Percentiles rank a stretch among this genome's conserved stretches.
Evolutionary conservation across 768 basidiomycete species (phyloP).

Genomic region (Tephrocybe sp.): DNA sequence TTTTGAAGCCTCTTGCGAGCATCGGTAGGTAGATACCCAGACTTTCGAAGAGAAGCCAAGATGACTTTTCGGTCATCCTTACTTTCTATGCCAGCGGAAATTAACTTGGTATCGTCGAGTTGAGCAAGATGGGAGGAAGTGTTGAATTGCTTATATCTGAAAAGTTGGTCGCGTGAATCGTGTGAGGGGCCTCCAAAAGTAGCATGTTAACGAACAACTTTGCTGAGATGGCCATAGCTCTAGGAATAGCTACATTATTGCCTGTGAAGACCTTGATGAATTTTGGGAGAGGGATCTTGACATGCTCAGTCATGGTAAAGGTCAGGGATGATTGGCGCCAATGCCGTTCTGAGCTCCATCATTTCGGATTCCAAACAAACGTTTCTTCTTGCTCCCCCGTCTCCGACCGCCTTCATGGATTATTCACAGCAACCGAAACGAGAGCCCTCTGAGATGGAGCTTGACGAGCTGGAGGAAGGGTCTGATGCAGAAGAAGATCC

Average conservation of each 20-base stretch:
- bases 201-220: conserved; percentile 51
- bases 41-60: conserved; percentile 58
- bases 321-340: not conserved
- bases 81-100: conserved; percentile 52
- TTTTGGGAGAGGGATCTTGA: conserved; percentile 57
- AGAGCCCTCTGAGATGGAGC: conserved; percentile 30
- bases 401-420: conserved; percentile 2
- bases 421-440: conserved; percentile 8
- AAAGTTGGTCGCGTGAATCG: conserved; percentile 3
- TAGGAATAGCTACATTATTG: conserved; percentile 52
- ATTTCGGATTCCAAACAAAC: no score
- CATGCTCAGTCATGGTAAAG: conserved; percentile 21
- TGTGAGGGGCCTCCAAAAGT: not conserved
- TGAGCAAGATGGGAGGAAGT: conserved; percentile 54
- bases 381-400: not conserved
- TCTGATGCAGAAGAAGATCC: conserved; percentile 37
- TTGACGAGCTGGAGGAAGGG: conserved; percentile 48
- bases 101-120: conserved; percentile 60
- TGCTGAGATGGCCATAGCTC: conserved; percentile 67
- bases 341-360: not conserved
- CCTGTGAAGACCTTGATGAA: conserved; percentile 66
- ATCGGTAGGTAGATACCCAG: conserved; percentile 47
- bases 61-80: conserved; percentile 64
- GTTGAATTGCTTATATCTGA: conserved; percentile 70
- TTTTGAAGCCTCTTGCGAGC: conserved; percentile 19